These are phyloP conservation scores for Asterella californica DNA, from an alignment of 225 moss, liverwort and hornwort genomes.

Conservation along the genomic window DNA sequence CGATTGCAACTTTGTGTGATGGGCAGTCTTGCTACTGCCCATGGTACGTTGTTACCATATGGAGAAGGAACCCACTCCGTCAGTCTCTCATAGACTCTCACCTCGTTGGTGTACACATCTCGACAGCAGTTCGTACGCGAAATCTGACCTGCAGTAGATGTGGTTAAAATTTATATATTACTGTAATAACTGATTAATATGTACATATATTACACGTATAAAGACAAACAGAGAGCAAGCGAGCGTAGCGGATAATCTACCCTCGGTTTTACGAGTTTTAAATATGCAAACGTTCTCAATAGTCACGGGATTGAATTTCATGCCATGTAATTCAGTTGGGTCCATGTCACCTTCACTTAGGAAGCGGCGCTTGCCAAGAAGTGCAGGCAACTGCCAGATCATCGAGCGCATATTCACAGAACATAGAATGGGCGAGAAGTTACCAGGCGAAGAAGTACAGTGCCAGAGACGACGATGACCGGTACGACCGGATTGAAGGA, in stretches of 20 bases:
- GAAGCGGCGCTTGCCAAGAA: neutral
- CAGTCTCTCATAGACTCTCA: neutral
- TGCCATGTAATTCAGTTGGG: neutral
- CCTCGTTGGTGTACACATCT: neutral
- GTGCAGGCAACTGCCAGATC: neutral
- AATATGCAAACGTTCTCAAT: too few relatives aligned
- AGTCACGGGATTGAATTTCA: neutral
- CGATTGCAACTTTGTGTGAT: too few relatives aligned
- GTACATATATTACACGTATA: too few relatives aligned
- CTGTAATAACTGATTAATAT: too few relatives aligned
- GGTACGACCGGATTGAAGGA: neutral
- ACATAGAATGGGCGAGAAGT: neutral
- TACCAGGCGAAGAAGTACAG: neutral
- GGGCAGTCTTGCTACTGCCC: neutral
- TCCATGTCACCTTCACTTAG: neutral
- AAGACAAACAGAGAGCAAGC: too few relatives aligned
- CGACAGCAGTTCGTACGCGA: too few relatives aligned
- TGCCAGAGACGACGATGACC: neutral
- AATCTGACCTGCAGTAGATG: too few relatives aligned
- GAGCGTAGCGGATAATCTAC: too few relatives aligned
- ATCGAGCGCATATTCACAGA: neutral
- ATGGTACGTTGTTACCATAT: too few relatives aligned
- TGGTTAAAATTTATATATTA: too few relatives aligned
- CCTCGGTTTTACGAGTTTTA: too few relatives aligned
- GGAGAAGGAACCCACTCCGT: neutral